phyloP scores from a whole-genome alignment of 1,139 yeast genomes.

The Yarrowia galli region DNA sequence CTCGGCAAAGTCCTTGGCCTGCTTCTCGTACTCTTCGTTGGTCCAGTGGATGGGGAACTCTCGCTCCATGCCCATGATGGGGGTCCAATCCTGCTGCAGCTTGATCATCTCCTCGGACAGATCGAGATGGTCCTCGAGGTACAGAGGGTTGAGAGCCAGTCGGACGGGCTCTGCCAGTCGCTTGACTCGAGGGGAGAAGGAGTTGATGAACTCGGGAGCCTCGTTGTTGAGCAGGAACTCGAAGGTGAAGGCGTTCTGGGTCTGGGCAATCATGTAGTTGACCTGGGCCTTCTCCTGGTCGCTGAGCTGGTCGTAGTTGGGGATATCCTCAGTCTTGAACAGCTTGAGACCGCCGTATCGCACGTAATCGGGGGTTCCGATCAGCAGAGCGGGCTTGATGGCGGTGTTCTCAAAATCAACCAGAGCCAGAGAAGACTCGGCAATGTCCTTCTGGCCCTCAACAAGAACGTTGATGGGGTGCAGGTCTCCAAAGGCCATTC shows the following conservation, averaged over 20 bases:
- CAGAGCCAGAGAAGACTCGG: constrained; percentile 55
- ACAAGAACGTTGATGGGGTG: constrained; percentile 87
- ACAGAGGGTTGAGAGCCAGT: constrained; percentile 67
- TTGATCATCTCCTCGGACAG: constrained; percentile 74
- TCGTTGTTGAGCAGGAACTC: constrained; percentile 71
- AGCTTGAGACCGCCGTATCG: constrained; percentile 88
- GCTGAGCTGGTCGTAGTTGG: constrained; percentile 68
- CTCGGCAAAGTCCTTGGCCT: constrained; percentile 64
- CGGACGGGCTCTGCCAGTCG: constrained; percentile 56
- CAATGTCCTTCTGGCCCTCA: constrained; percentile 47
- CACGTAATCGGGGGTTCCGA: constrained; percentile 80
- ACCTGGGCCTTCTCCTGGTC: constrained; percentile 81
- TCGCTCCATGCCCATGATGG: constrained; percentile 45
- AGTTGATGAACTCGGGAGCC: constrained; percentile 65
- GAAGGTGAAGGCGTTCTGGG: constrained; percentile 91
- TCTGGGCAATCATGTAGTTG: constrained; percentile 83
- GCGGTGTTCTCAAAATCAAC: constrained; percentile 83
- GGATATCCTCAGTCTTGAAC: constrained; percentile 77
- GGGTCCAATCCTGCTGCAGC: constrained; percentile 64
- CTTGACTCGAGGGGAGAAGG: constrained; percentile 55
- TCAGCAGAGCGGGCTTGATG: constrained; percentile 81
- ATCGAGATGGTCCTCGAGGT: constrained; percentile 57
- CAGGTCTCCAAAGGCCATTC: constrained; percentile 79
- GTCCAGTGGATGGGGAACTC: constrained; percentile 68
- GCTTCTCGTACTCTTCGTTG: constrained; percentile 62